Evolutionary conservation across 495 filamentous ascomycete species (phyloP).

Genomic region (Penicillium herquei): DNA sequence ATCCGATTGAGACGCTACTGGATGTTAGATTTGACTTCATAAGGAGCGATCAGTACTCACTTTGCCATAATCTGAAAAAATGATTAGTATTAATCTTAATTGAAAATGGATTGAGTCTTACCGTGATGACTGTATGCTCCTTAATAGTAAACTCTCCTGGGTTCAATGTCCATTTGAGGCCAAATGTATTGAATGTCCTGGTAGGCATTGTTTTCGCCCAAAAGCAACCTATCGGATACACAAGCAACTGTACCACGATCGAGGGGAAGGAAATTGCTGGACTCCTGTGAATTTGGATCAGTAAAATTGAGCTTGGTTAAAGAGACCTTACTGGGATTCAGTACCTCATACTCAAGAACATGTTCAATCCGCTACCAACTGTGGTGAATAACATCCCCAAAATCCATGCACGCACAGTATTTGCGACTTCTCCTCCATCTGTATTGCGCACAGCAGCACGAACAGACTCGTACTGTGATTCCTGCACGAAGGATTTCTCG

Average conservation of each 20-base stretch:
- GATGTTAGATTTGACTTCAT: constrained; percentile 12
- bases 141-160: constrained; percentile 69
- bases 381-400: constrained; percentile 20
- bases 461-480: constrained; percentile 23
- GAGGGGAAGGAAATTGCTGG: constrained; percentile 54
- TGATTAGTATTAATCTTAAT: neutral
- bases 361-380: constrained; percentile 20
- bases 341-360: constrained; percentile 25
- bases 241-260: constrained; percentile 61
- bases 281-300: constrained; percentile 8
- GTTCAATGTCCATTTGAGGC: constrained; percentile 55
- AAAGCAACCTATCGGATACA: constrained; percentile 59
- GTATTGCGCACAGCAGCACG: constrained; percentile 21
- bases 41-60: neutral
- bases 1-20: constrained; percentile 19
- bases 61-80: constrained; percentile 23
- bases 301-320: no score
- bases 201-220: constrained; percentile 48
- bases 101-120: constrained; percentile 18
- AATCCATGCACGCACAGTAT: constrained; percentile 20
- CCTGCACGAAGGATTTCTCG: constrained; percentile 13
- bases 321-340: no score
- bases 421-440: constrained; percentile 17
- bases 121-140: constrained; percentile 64
- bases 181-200: constrained; percentile 49